Conservation (phyloP, 202 grass and related monocot species). For the Setaria italica region DNA sequence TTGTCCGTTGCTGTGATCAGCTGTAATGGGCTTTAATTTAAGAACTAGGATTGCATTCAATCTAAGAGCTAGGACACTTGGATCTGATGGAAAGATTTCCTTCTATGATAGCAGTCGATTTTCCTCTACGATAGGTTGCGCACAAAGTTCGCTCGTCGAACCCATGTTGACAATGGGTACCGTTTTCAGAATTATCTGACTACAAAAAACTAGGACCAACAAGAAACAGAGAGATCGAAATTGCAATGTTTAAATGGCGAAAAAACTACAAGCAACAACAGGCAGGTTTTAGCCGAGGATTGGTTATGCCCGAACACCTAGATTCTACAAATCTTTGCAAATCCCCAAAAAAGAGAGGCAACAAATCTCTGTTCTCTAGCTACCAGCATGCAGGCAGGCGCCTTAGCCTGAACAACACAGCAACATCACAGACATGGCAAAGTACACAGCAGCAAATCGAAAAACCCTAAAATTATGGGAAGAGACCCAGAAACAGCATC, state of each 20-base stretch:
- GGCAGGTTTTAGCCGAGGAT: constrained; percentile 16
- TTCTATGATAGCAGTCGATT: too few species aligned
- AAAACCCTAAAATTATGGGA: constrained; percentile 29
- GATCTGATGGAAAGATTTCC: too few species aligned
- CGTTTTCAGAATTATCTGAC: background rate
- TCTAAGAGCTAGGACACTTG: too few species aligned
- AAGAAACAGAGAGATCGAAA: background rate
- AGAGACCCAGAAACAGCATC: constrained; percentile 16
- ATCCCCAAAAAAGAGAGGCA: constrained; percentile 11
- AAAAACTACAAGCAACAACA: background rate
- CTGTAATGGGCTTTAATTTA: too few species aligned
- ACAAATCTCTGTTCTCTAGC: constrained; percentile 34
- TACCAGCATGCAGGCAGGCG: constrained; percentile 42
- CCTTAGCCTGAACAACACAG: constrained; percentile 43
- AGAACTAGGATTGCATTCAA: too few species aligned
- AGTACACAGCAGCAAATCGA: constrained; percentile 31
- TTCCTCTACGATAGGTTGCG: too few species aligned
- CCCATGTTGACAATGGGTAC: background rate
- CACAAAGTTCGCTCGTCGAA: background rate
- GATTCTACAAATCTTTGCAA: constrained; percentile 38
- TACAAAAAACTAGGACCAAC: background rate
- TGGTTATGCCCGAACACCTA: constrained; percentile 20
- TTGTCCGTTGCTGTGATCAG: background rate
- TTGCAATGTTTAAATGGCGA: background rate
- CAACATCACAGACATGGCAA: constrained; percentile 22